A percentile compares a stretch with the other conserved stretches of the same genome.
Evolutionary conservation across 2,329 filamentous ascomycete genomes (phyloP).

Genomic region (Claviceps humidiphila): DNA sequence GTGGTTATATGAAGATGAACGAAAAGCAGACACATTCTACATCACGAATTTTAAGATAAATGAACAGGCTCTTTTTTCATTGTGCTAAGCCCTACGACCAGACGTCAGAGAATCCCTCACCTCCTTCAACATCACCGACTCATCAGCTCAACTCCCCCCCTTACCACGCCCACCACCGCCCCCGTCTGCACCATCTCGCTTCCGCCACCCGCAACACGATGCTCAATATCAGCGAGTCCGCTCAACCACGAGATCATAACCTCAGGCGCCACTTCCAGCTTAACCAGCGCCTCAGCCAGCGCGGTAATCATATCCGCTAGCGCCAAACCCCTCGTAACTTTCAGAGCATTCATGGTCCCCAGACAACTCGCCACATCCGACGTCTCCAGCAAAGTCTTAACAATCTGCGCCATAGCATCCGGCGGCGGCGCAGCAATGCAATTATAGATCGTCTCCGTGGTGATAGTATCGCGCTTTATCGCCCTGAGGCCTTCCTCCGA

Average conservation of each 20-base stretch:
- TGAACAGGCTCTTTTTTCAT: too few species aligned
- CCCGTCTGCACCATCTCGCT: constrained; percentile 85
- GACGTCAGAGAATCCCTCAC: too few species aligned
- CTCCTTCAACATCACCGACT: constrained; percentile 12
- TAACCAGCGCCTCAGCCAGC: constrained; percentile 67
- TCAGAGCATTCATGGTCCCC: constrained; percentile 76
- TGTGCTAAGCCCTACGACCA: too few species aligned
- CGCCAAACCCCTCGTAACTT: constrained; percentile 72
- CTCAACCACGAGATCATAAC: constrained; percentile 87
- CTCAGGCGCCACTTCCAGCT: constrained; percentile 71
- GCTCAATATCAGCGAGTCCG: constrained; percentile 84
- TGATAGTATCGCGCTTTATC: constrained; percentile 62
- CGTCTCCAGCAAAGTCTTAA: constrained; percentile 70
- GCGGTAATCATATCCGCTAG: constrained; percentile 88
- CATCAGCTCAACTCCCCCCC: constrained; percentile 70
- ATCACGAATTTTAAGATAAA: too few species aligned
- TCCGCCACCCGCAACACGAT: constrained; percentile 74
- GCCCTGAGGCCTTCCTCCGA: constrained; percentile 36
- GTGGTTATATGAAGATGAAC: too few species aligned
- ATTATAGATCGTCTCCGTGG: constrained; percentile 91
- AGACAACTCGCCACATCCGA: constrained; percentile 83
- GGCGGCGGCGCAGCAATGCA: constrained; percentile 94
- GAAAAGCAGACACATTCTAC: too few species aligned
- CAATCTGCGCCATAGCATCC: constrained; percentile 71
- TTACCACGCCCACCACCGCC: constrained; percentile 77